Evolutionary conservation across 2,329 filamentous ascomycete genomes (phyloP).

Genomic region (Botrytis sinoallii): DNA sequence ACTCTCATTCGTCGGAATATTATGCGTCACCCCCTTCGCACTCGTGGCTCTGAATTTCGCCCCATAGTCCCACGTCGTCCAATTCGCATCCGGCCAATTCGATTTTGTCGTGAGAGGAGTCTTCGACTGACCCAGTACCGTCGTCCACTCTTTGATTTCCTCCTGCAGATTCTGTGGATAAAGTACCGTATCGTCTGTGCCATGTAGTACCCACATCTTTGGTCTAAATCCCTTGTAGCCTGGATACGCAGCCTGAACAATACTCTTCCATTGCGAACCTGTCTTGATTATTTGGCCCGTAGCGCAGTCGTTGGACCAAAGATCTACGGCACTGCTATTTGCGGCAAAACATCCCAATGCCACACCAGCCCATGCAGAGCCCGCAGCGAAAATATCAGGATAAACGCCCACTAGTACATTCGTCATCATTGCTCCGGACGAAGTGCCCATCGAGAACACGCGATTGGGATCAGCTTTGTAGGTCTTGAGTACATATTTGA

Average conservation of each 20-base stretch:
- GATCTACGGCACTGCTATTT: constrained; percentile 41
- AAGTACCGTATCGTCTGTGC: constrained; percentile 41
- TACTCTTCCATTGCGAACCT: constrained; percentile 47
- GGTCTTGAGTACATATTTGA: constrained; percentile 50
- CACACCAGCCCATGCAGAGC: constrained; percentile 44
- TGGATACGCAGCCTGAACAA: constrained; percentile 37
- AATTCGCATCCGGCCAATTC: constrained; percentile 33
- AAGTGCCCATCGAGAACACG: constrained; percentile 52
- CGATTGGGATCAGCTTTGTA: constrained; percentile 50
- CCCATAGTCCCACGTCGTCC: constrained; percentile 32
- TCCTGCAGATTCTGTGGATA: constrained; percentile 43
- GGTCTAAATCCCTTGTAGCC: constrained; percentile 36
- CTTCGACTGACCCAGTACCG: constrained; percentile 39
- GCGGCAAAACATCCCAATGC: constrained; percentile 44
- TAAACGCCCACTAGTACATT: constrained; percentile 49
- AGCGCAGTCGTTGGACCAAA: constrained; percentile 53
- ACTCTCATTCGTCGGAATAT: constrained; percentile 28
- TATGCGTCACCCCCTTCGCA: constrained; percentile 27
- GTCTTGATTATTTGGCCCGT: constrained; percentile 29
- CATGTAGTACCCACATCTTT: constrained; percentile 36
- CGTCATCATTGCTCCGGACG: constrained; percentile 49
- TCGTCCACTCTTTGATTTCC: constrained; percentile 47
- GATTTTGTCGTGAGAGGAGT: constrained; percentile 27
- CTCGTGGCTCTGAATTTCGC: constrained; percentile 26
- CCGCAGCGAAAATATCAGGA: constrained; percentile 48